Evolutionary conservation across 2,329 filamentous ascomycete genomes (phyloP), one percentile per base, ranked within the genome.

Genomic region (Rosellinia necatrix): DNA sequence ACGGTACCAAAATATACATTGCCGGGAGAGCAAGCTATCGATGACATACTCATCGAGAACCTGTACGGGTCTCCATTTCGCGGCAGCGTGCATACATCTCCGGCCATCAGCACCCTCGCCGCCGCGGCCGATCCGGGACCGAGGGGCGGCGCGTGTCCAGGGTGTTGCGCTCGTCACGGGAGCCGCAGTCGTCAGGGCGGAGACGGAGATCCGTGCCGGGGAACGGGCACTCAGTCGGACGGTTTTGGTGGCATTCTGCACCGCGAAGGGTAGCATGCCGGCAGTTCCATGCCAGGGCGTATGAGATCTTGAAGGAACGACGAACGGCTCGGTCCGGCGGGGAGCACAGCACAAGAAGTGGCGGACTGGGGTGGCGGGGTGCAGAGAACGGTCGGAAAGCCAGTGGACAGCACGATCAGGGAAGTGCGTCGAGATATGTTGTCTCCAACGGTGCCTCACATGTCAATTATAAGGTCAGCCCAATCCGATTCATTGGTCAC

Each of bases 21-120:
- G 42, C 19, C 27, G 30, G n/a, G 53, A 21, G 62, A 40, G 53
- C 40, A 51, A 66, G 15, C 13, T 4, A 40, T 47, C 4, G 13
- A 52, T 35, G 34, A 40, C 81, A 64, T 75, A 88, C 85, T 88
- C 84, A 69, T 88, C 85, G 13, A 88, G 72, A 21, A 85, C 81
- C 56, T 83, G 83, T 47, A 85, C 81, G 3, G 85, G 84, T 57
- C 85, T 79, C 85, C 84, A 88, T 72, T 80, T 77, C 27, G 75
- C 65, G 6, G 68, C 46, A 63, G 66, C 44, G 64, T 66, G 69
- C 56, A 61, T 69, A 68, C 62, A 67, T 58, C 68, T 63, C 37
- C 55, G 60, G 46, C 61, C 42, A 30, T 15, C 24, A 37, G n/a
- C 32, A 19, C 19, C 47, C 38, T 47, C 61, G 59, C 68, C 66